A percentile compares a stretch with the other conserved stretches of the same genome.
phyloP scores from a whole-genome alignment of 331 rosid species.

The Dryas integrifolia region DNA sequence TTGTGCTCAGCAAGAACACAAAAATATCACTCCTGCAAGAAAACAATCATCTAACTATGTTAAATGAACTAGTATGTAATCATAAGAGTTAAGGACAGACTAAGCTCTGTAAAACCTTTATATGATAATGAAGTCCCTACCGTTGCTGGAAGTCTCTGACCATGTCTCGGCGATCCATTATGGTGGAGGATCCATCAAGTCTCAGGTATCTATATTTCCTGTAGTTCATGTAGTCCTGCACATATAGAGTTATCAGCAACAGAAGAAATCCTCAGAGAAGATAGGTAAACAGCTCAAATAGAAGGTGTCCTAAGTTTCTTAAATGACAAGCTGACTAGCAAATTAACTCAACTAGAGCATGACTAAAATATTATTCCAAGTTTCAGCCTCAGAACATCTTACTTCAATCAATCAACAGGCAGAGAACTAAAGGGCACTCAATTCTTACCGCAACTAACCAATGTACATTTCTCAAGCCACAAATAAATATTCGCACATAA shows the following conservation, averaged over 20 bases:
- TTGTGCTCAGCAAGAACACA: conserved; percentile 66
- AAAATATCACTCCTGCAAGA: conserved; percentile 69
- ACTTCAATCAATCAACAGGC: conserved; percentile 4
- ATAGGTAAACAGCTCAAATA: background rate
- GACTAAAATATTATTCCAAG: background rate
- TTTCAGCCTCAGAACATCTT: background rate
- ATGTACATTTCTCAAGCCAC: background rate
- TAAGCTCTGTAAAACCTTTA: conserved; percentile 18
- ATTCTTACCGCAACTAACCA: background rate
- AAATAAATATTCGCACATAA: background rate
- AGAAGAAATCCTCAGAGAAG: background rate
- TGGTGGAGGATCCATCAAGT: conserved; percentile 95
- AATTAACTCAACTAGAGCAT: background rate
- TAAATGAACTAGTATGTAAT: background rate
- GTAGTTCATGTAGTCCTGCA: conserved; percentile 98
- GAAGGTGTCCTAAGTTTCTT: background rate
- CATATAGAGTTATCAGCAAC: conserved; percentile 22
- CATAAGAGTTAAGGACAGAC: background rate
- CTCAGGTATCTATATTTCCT: conserved; percentile 87
- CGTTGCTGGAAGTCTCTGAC: conserved; percentile 92
- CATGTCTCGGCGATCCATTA: conserved; percentile 96
- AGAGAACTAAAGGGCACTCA: background rate
- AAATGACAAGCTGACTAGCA: background rate
- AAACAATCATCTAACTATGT: conserved; percentile 1
- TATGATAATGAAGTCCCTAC: conserved; percentile 38